phyloP scores from a whole-genome alignment of 179 eudicot genomes.

The Corrigiola litoralis region DNA sequence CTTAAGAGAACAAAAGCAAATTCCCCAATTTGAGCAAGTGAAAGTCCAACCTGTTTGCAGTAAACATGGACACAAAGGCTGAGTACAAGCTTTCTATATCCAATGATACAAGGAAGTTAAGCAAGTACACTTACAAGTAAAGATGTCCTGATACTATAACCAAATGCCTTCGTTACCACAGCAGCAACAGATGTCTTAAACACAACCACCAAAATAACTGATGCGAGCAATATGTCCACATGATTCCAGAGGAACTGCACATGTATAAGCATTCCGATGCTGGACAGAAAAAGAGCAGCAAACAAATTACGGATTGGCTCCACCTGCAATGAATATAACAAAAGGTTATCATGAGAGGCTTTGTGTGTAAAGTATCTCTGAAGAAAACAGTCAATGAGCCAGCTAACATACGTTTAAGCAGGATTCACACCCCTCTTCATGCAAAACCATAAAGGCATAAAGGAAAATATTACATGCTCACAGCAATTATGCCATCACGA shows the following conservation, averaged over 20 bases:
- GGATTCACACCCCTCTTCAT: too few relatives aligned
- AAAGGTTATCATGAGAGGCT: not conserved
- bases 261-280: conserved; percentile 96
- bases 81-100: conserved; percentile 4
- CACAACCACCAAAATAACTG: conserved; percentile 83
- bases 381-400: not conserved
- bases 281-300: conserved; percentile 95
- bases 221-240: conserved; percentile 95
- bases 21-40: conserved; percentile 98
- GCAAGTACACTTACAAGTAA: conserved; percentile 58
- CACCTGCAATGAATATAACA: conserved; percentile 51
- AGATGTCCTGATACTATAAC: conserved; percentile 77
- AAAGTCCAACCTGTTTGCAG: conserved; percentile 68
- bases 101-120: not conserved
- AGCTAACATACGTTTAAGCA: not conserved
- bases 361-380: not conserved
- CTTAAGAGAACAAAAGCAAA: conserved; percentile 94
- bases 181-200: conserved; percentile 87
- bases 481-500: too few relatives aligned
- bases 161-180: conserved; percentile 68
- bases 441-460: too few relatives aligned
- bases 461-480: too few relatives aligned
- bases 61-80: not conserved
- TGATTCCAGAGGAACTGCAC: conserved; percentile 93
- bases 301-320: conserved; percentile 95